Evolutionary conservation across 352 stramenopile genomes (phyloP).

Genomic region (Pythium insidiosum): DNA sequence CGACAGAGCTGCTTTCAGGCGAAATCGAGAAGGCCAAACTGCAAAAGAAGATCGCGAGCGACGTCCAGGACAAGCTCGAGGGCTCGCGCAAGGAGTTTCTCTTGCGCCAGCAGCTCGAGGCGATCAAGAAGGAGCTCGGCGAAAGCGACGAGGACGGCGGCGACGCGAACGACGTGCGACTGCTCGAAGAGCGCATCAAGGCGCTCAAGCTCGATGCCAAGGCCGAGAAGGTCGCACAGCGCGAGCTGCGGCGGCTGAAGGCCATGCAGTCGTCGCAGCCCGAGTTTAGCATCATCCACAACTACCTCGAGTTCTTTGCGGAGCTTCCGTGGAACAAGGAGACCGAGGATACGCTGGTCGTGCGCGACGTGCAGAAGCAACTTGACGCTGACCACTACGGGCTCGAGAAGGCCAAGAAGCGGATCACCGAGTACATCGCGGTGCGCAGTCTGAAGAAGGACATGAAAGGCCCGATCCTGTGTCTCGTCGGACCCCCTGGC

Average conservation of each 20-base stretch:
- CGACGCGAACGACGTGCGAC: constrained; percentile 37
- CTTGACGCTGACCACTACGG: constrained; percentile 77
- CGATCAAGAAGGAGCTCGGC: constrained; percentile 98
- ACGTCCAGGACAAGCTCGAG: constrained; percentile 66
- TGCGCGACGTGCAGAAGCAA: constrained; percentile 48
- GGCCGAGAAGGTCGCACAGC: constrained; percentile 45
- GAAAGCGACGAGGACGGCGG: constrained; percentile 31
- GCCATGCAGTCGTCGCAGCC: constrained; percentile 68
- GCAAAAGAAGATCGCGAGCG: constrained; percentile 61
- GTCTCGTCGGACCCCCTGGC: constrained; percentile 76
- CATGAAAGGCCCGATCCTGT: constrained; percentile 85
- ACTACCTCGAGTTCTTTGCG: constrained; percentile 77
- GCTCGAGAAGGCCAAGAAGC: constrained; percentile 78
- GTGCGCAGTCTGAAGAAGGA: constrained; percentile 72
- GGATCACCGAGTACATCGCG: constrained; percentile 84
- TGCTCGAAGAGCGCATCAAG: constrained; percentile 52
- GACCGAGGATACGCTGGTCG: constrained; percentile 44
- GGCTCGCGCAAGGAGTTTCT: constrained; percentile 88
- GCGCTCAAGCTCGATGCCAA: constrained; percentile 39
- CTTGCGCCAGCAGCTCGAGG: constrained; percentile 97
- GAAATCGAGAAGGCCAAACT: constrained; percentile 55
- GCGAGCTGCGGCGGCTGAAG: constrained; percentile 63
- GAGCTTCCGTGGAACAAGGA: constrained; percentile 58
- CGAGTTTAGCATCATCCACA: constrained; percentile 73
- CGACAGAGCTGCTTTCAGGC: constrained; percentile 36